Evolutionary conservation across 768 basidiomycete species (phyloP), one percentile per base, ranked within the genome.

Genomic region (Collybia mongolica): DNA sequence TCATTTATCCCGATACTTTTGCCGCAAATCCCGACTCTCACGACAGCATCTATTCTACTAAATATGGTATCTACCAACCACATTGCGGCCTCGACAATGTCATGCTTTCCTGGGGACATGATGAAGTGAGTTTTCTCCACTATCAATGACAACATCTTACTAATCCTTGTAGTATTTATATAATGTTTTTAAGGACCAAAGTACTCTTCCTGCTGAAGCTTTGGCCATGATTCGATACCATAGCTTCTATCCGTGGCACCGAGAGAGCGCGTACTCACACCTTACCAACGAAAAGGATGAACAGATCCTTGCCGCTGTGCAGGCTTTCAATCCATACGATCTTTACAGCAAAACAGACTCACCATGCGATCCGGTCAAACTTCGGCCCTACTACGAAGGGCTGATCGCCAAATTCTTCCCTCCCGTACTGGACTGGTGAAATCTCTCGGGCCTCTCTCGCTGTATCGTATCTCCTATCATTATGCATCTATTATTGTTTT

Each of bases 211-310:
- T 3, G 77, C 78, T 35, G 93, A 90, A 58, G 93, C 79, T 0
- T 75, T 96, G 23, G 85, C 88, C 6, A 96, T 96, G 93, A 92
- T 96, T 62, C 83, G 93, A 26, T 96, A 91, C 65, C 93, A 95
- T 71, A 90, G 88, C 60, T 96, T 95, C 77, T 96, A 95, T 71
- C 93, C 93, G 22, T 94, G 91, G 93, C 93, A 96, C 68, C 80
- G 93, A 38, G 93, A 94, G 62, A 79, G 79, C 48, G 93, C 93
- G 0, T 96, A 96, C 71, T 64, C 66, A 18, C 86, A 94, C 62
- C 80, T 96, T 41, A 85, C 81, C 54, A 84, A 84, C 64, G 86
- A 86, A 15, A 82, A 84, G 47, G 90, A 92, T 65, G 56, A 67
- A 51, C 70, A 71, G 46, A 74, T 81, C 17, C 80, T 92, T 26